Evolutionary conservation across 176 grass and related monocot genomes (phyloP), one percentile per base, ranked within the genome.

Genomic region (Urochloa ruziziensis): DNA sequence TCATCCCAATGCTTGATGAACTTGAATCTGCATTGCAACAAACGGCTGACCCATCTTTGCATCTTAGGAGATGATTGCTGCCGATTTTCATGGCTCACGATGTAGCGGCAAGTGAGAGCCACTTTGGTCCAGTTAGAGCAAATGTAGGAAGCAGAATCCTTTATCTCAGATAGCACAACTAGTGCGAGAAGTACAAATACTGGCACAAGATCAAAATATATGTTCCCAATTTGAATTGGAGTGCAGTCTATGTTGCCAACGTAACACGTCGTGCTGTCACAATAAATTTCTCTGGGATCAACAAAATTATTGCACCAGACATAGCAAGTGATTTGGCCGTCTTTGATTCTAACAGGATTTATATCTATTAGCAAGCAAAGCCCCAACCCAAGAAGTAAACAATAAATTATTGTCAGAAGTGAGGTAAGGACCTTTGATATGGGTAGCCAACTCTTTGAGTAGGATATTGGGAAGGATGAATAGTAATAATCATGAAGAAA

Each of bases 51-150:
- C 36, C 54, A 77, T 42, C 7, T 43, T 6, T 42, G 23, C 2
- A 43, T 30, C 8, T 1, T 3, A 77, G n/a, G 54, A 48, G 24
- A 18, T 15, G 0, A 11, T 7, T 5, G 28, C 74, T 10, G 39
- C 56, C 19, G 11, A 6, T 6, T 28, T 4, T 6, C 24, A 78
- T 34, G 19, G 5, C 3, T 28, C 2, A 39, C 6, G 10, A 78
- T 3, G 4, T 7, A 18, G 7, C 7, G 11, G 4, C 46, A 18
- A 7, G 53, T 12, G 2, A 53, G 14, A 4, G 46, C 8, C 53
- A 69, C 2, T 57, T 69, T 69, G 35, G 47, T 81, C 79, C 64
- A 81, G 49, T 81, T 69, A 4, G 48, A 81, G 48, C 23, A 69
- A 5, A 81, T 8, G 13, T 69, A 80, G 15, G 43, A 49, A 65